Base-by-base conservation (phyloP, 2,329 filamentous ascomycete genomes). In the Fusarium sp. region DNA sequence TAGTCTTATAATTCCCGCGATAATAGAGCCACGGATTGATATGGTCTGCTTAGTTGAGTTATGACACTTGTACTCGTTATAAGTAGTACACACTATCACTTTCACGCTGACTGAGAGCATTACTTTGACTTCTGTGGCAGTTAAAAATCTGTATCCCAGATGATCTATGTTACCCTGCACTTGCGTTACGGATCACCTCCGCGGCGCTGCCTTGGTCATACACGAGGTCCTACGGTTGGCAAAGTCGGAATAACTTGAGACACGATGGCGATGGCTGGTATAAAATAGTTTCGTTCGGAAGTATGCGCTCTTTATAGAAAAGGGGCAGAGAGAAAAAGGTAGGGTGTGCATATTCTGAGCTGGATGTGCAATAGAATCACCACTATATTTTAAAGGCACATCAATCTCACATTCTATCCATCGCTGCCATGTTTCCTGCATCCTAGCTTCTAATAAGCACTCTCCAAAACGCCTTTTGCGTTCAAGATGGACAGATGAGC, bases 401-500 rank as follows among this genome's bases (percentile, higher is more conserved):
- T 50, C n/a, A 11, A 24, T 33, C 16, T 14, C n/a, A 4, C 20
- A 3, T 12, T 15, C 15, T 18, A 35, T 35, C 33, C 2, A 35
- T 26, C 9, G 12, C 2, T 12, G 5, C 20, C 30, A 4, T 7
- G 8, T 15, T 20, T 11, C 3, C 13, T 24, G 13, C 8, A 18
- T 18, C 9, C 9, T 41, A 1, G 7, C 5, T 8, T 42, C 16
- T 41, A 55, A 16, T 55, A 55, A 2, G 42, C 51, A 30, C 36
- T 5, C 13, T 55, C 51, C 26, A 55, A 20, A 1, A 41, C 12
- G 7, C 51, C 51, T n/a, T 20, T 55, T 13, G 20, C 16, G 26
- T 55, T 55, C 36, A 55, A 14, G 16, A 55, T 20, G 16, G 51
- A 55, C 15, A 55, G 26, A 24, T 55, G 51, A 30, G 51, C 35